Percentiles rank a stretch among this genome's conserved stretches.
Conservation (phyloP, 192 early-diverging fungal species). For the Podila clonocystis region DNA sequence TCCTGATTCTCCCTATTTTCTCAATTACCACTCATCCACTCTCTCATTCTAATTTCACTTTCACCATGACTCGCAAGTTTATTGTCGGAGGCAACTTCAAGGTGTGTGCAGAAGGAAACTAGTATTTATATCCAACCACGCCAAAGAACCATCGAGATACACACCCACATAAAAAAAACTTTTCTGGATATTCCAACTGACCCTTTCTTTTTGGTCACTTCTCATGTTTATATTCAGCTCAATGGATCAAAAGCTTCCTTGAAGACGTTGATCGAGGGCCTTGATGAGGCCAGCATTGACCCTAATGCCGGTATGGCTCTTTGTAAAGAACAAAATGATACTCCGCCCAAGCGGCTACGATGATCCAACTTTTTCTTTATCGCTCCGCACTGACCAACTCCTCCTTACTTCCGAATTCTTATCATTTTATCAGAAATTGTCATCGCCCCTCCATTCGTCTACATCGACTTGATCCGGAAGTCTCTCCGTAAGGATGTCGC, state of each 20-base stretch:
- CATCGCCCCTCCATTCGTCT: conserved; percentile 90
- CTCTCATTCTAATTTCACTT: background rate
- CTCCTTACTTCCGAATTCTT: background rate
- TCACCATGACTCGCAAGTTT: conserved; percentile 75
- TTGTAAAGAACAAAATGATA: background rate
- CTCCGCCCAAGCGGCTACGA: too few species aligned
- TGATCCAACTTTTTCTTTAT: background rate
- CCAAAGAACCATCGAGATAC: too few species aligned
- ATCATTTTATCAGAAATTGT: conserved; percentile 79
- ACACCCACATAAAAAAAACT: background rate
- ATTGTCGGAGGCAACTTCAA: conserved; percentile 93
- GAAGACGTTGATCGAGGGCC: conserved; percentile 71
- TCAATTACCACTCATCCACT: background rate
- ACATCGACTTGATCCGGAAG: conserved; percentile 79
- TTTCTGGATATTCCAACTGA: background rate
- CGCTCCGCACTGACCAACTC: background rate
- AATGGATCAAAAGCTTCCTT: conserved; percentile 82
- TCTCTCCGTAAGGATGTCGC: conserved; percentile 79
- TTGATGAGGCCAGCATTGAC: conserved; percentile 72
- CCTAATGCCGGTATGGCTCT: conserved; percentile 67
- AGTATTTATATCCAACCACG: too few species aligned
- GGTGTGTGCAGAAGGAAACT: conserved; percentile 60
- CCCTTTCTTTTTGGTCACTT: background rate
- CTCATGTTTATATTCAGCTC: background rate
- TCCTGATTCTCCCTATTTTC: background rate